Conservation (phyloP, 257 asterid species). For the Asclepias syriaca region DNA sequence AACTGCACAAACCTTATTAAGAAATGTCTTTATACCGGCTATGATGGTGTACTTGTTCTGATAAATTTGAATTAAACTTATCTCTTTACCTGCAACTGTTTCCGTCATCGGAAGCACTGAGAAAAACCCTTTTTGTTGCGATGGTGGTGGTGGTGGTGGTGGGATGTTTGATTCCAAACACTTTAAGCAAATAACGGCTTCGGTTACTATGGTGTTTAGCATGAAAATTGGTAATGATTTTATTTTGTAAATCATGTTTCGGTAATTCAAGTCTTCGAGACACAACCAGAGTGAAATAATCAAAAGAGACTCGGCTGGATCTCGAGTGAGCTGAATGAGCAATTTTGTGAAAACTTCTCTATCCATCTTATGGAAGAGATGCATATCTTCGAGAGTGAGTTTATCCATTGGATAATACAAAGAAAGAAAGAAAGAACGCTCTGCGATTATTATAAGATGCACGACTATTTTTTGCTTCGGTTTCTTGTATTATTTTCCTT, state of each 20-base stretch:
- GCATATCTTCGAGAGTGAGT: constrained; percentile 6
- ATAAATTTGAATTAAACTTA: not conserved
- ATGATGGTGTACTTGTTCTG: constrained; percentile 15
- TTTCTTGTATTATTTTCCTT: too few relatives aligned
- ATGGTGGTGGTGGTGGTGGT: not conserved
- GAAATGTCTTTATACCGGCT: constrained; percentile 5
- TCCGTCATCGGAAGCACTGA: not conserved
- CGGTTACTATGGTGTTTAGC: not conserved
- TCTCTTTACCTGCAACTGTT: not conserved
- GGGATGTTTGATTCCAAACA: not conserved
- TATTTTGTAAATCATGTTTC: not conserved
- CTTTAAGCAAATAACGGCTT: not conserved
- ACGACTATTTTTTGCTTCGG: too few relatives aligned
- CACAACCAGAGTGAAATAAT: constrained; percentile 16
- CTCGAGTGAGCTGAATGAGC: not conserved
- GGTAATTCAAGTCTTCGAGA: not conserved
- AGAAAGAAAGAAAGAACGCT: too few relatives aligned
- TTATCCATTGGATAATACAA: not conserved
- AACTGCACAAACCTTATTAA: constrained; percentile 11
- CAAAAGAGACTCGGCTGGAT: constrained; percentile 8
- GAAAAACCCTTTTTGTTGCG: not conserved
- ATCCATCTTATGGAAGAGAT: constrained; percentile 11
- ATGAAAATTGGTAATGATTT: not conserved
- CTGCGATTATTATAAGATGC: too few relatives aligned
- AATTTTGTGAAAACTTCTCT: constrained; percentile 7